Conservation (phyloP, 176 grass and related monocot genomes). For the Typha latifolia region DNA sequence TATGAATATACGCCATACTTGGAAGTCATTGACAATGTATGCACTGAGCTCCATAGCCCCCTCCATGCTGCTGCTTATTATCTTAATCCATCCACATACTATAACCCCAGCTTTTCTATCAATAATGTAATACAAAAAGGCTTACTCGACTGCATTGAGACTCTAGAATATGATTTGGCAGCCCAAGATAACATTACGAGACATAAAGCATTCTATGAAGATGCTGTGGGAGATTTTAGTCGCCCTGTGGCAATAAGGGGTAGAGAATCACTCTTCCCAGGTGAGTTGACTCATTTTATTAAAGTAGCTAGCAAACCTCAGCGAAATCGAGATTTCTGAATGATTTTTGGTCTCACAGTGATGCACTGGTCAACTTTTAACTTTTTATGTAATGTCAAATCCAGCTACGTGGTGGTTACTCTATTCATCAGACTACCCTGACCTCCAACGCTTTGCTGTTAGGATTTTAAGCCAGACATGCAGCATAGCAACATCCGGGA, state of each 20-base stretch:
- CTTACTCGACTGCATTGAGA: slow-evolving; percentile 25
- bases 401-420: slow-evolving; percentile 23
- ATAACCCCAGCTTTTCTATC: slow-evolving; percentile 19
- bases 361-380: neutral
- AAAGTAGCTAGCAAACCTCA: neutral
- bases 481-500: slow-evolving; percentile 7
- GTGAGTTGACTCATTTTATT: neutral
- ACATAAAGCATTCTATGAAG: slow-evolving; percentile 21
- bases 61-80: slow-evolving; percentile 35
- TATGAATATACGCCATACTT: slow-evolving; percentile 28
- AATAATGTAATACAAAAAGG: slow-evolving; percentile 21
- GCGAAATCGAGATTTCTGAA: no score
- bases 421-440: slow-evolving; percentile 17
- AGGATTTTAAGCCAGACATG: slow-evolving; percentile 25
- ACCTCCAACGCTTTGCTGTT: slow-evolving; percentile 18
- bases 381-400: neutral
- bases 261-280: slow-evolving; percentile 19
- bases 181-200: slow-evolving; percentile 26
- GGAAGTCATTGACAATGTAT: slow-evolving; percentile 18
- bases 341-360: neutral
- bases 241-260: slow-evolving; percentile 19
- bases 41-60: slow-evolving; percentile 28
- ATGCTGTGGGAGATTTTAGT: slow-evolving; percentile 16
- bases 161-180: slow-evolving; percentile 15
- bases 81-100: slow-evolving; percentile 31